Percentiles rank a stretch among this genome's conserved stretches.
Evolutionary conservation across 257 asterid genomes (phyloP).

Genomic region (Perilla frutescens): DNA sequence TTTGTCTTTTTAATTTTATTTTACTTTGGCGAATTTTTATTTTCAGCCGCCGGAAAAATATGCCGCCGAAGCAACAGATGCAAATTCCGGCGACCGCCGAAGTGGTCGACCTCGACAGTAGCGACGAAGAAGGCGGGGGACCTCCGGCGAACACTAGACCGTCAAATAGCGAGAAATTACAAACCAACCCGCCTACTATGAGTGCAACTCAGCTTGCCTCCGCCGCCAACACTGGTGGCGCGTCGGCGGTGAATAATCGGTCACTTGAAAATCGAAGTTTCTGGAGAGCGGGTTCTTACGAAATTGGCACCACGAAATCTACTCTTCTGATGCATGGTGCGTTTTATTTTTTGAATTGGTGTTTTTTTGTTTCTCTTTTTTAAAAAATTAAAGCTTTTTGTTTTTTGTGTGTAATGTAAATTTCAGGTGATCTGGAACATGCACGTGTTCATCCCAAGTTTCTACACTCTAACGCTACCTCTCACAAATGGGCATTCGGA

Average conservation of each 20-base stretch:
- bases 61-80: constrained; percentile 46
- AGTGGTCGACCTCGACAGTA: constrained; percentile 72
- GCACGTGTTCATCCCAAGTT: constrained; percentile 97
- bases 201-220: constrained; percentile 34
- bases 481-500: constrained; percentile 98
- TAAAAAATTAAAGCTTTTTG: background rate
- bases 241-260: constrained; percentile 35
- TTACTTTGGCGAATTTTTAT: background rate
- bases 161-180: constrained; percentile 31
- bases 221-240: constrained; percentile 26
- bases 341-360: constrained; percentile 1
- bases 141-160: constrained; percentile 23
- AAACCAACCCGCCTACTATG: constrained; percentile 35
- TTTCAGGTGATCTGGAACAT: constrained; percentile 84
- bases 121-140: constrained; percentile 67
- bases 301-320: constrained; percentile 51
- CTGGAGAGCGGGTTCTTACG: constrained; percentile 93
- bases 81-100: constrained; percentile 47
- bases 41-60: constrained; percentile 20
- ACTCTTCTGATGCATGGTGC: constrained; percentile 48
- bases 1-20: no score
- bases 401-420: constrained; percentile 21
- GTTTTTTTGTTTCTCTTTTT: background rate
- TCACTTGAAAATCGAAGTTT: constrained; percentile 74
- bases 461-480: constrained; percentile 93